phyloP scores from a whole-genome alignment of 164 flowering plant genomes.

The Liriodendron chinense region DNA sequence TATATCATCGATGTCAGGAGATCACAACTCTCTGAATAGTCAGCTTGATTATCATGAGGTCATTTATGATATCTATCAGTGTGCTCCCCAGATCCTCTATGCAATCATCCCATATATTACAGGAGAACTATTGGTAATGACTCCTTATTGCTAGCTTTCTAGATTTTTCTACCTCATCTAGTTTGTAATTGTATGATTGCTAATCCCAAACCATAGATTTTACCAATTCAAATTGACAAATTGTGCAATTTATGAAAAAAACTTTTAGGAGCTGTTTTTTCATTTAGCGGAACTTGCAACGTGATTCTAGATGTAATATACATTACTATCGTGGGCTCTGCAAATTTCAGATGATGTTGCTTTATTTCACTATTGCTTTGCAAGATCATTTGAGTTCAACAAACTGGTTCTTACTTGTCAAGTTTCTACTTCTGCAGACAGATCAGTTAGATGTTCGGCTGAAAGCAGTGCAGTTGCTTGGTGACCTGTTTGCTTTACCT shows the following conservation, averaged over 20 bases:
- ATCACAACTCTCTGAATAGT: conserved; percentile 37
- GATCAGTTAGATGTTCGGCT: conserved; percentile 74
- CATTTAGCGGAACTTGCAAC: background rate
- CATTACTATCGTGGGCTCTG: background rate
- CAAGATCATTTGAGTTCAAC: background rate
- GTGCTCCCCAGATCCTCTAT: conserved; percentile 82
- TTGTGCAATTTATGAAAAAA: background rate
- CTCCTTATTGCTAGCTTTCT: background rate
- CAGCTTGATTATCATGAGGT: conserved; percentile 80
- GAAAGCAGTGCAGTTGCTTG: conserved; percentile 77
- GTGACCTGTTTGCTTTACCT: conserved; percentile 76
- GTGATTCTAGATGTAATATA: background rate
- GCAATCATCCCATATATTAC: conserved; percentile 82
- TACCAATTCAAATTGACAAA: background rate
- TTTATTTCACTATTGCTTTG: too few relatives aligned
- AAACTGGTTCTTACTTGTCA: conserved; percentile 4
- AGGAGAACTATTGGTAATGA: conserved; percentile 88
- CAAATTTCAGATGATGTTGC: background rate
- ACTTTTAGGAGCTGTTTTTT: background rate
- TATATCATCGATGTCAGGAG: conserved; percentile 85
- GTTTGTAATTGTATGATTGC: background rate
- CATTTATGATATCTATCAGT: conserved; percentile 72
- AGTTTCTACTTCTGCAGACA: conserved; percentile 42
- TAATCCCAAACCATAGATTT: background rate
- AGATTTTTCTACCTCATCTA: background rate